Percentiles rank a stretch among this genome's conserved stretches.
These are phyloP conservation scores for Alternaria alternata DNA, from an alignment of 2,329 filamentous ascomycete species.

Conservation along the genomic window DNA sequence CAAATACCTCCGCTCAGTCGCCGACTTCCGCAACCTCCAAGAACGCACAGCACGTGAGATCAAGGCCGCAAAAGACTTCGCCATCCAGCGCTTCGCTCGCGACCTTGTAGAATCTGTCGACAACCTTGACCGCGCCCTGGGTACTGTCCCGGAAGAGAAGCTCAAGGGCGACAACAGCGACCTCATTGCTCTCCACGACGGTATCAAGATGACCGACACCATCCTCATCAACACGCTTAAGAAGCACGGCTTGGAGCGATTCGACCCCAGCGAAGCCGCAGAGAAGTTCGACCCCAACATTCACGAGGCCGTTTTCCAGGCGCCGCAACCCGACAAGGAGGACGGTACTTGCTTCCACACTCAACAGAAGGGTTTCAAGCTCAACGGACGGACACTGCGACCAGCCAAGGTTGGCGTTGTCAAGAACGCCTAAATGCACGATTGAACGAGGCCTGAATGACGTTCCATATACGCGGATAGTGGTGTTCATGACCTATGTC, in stretches of 20 bases:
- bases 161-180: conserved; percentile 74
- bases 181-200: conserved; percentile 81
- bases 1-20: conserved; percentile 90
- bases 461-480: neutral
- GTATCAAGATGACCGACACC: conserved; percentile 92
- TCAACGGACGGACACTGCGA: conserved; percentile 88
- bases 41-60: conserved; percentile 92
- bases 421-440: conserved; percentile 69
- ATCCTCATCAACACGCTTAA: conserved; percentile 87
- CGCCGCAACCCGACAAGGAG: conserved; percentile 85
- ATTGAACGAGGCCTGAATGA: neutral
- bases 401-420: conserved; percentile 97
- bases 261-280: conserved; percentile 74
- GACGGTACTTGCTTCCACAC: conserved; percentile 89
- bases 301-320: conserved; percentile 97
- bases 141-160: conserved; percentile 78
- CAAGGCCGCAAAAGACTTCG: conserved; percentile 86
- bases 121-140: conserved; percentile 93
- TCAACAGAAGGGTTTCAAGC: conserved; percentile 93
- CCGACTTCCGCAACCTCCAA: conserved; percentile 98
- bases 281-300: conserved; percentile 96
- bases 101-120: conserved; percentile 95
- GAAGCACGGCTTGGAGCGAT: conserved; percentile 93
- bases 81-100: conserved; percentile 91
- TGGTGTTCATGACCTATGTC: neutral